Percentiles rank a stretch among this genome's conserved stretches.
These are phyloP conservation scores for Blastomyces parvus DNA, from an alignment of 2,329 filamentous ascomycete species.

Conservation along the genomic window DNA sequence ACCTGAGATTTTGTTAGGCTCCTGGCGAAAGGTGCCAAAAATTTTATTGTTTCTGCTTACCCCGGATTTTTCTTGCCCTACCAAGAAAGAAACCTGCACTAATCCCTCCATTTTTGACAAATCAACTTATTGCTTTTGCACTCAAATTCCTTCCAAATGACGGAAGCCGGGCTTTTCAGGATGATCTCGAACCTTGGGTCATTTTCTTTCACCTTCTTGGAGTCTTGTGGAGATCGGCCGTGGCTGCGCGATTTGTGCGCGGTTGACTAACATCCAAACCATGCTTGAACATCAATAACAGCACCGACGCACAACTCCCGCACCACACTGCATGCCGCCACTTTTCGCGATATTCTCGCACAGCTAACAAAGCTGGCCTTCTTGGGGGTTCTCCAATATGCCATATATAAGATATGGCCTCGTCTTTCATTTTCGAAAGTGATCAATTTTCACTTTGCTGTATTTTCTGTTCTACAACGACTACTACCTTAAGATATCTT, in stretches of 20 bases:
- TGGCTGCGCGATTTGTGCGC: constrained; percentile 16
- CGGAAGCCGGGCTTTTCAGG: background rate
- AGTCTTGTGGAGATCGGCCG: background rate
- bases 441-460: background rate
- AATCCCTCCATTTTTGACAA: background rate
- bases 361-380: background rate
- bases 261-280: background rate
- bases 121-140: background rate
- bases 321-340: background rate
- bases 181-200: background rate
- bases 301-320: background rate
- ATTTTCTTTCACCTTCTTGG: background rate
- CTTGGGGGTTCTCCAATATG: background rate
- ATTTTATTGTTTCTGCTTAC: background rate
- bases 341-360: background rate
- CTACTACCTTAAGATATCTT: background rate
- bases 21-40: background rate
- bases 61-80: background rate
- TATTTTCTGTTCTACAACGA: background rate
- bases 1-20: background rate
- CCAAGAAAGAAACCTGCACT: background rate
- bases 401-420: background rate
- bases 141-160: background rate
- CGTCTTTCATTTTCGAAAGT: background rate
- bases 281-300: too few relatives aligned